Evolutionary conservation across 257 asterid genomes (phyloP).

Genomic region (Mitragyna speciosa): DNA sequence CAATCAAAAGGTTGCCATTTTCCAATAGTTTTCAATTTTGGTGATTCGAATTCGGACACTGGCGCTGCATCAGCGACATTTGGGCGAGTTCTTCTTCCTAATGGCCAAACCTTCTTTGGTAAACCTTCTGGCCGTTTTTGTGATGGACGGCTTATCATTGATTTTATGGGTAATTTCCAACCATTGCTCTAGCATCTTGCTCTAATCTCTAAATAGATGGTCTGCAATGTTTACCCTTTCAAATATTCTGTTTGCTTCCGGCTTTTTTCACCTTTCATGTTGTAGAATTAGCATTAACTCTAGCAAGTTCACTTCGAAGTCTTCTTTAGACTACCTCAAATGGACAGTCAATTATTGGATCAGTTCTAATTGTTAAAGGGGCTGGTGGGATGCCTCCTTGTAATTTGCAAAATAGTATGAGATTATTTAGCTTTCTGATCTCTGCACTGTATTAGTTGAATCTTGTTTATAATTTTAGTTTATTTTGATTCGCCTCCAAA

Average conservation of each 20-base stretch:
- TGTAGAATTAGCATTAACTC: no score
- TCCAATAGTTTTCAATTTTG: conserved; percentile 32
- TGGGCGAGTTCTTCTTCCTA: conserved; percentile 9
- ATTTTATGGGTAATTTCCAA: conserved; percentile 17
- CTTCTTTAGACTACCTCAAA: no score
- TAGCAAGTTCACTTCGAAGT: no score
- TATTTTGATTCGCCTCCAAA: background rate
- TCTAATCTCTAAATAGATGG: no score
- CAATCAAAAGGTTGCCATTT: background rate
- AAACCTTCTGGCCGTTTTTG: conserved; percentile 20
- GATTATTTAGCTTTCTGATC: background rate
- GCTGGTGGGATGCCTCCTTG: no score
- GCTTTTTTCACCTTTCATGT: no score
- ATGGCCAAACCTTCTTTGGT: conserved; percentile 20
- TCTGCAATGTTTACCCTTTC: no score
- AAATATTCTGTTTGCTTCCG: no score
- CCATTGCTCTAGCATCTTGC: background rate
- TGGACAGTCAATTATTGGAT: no score
- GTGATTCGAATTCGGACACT: conserved; percentile 39
- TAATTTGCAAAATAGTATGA: no score
- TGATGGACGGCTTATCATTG: conserved; percentile 25
- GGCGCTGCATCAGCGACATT: conserved; percentile 19
- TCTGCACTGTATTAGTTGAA: background rate
- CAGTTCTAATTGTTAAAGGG: no score
- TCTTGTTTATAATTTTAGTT: background rate